phyloP scores from a whole-genome alignment of 2,329 filamentous ascomycete genomes.

The Fusarium lateritium region DNA sequence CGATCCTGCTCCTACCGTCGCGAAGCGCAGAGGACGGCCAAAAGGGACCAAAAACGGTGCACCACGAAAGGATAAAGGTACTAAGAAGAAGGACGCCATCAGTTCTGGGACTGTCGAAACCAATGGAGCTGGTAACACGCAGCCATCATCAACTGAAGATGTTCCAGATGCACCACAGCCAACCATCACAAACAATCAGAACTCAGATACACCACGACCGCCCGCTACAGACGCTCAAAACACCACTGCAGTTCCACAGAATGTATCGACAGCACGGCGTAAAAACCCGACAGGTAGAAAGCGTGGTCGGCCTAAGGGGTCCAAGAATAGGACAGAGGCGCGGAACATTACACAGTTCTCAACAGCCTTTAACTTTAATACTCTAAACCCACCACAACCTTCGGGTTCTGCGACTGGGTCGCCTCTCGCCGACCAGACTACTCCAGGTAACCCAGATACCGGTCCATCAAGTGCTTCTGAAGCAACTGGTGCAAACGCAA shows the following conservation, averaged over 20 bases:
- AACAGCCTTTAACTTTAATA: neutral
- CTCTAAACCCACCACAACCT: constrained; percentile 4
- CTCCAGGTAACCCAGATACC: constrained; percentile 4
- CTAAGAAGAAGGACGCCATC: constrained; percentile 59
- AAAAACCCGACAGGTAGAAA: constrained; percentile 50
- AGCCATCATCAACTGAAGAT: constrained; percentile 4
- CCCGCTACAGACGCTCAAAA: constrained; percentile 3
- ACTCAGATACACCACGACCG: neutral
- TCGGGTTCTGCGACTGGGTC: constrained; percentile 17
- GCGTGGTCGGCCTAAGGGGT: constrained; percentile 62
- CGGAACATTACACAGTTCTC: constrained; percentile 20
- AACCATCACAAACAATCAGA: constrained; percentile 1
- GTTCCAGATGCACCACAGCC: constrained; percentile 1
- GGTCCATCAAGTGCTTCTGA: neutral
- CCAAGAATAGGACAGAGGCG: constrained; percentile 60
- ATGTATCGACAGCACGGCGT: constrained; percentile 18
- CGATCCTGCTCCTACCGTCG: constrained; percentile 17
- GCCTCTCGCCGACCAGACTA: constrained; percentile 36
- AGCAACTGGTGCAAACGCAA: neutral
- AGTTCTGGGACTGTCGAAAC: constrained; percentile 10
- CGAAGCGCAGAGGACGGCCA: constrained; percentile 67
- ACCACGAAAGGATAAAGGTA: constrained; percentile 64
- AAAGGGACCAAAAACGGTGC: constrained; percentile 65
- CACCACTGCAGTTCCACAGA: constrained; percentile 23
- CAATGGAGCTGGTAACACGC: constrained; percentile 8